Conservation (phyloP, 2,329 filamentous ascomycete species). For the Verticillium alfalfae region DNA sequence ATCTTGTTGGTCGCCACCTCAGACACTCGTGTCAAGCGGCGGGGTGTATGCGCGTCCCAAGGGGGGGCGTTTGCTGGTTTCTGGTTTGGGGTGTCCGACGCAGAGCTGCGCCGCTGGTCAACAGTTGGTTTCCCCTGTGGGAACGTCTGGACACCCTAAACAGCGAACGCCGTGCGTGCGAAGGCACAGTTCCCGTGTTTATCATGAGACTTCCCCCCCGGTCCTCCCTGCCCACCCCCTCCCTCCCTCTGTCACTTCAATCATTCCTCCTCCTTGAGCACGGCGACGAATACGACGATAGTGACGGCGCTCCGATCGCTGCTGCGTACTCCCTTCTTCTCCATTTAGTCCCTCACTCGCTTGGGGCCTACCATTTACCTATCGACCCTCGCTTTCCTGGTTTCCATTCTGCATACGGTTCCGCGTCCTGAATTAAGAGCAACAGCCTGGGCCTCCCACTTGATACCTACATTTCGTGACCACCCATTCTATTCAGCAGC, state of each 20-base stretch:
- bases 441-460: no score
- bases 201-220: not conserved
- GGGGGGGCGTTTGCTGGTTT: not conserved
- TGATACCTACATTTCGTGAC: not conserved
- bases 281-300: not conserved
- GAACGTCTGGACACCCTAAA: not conserved
- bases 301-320: not conserved
- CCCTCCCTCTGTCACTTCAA: not conserved
- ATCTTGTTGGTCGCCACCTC: not conserved
- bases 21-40: not conserved
- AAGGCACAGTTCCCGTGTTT: not conserved
- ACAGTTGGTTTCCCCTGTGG: not conserved
- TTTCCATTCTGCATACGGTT: no score
- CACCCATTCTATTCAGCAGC: not conserved
- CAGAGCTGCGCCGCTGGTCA: not conserved
- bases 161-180: not conserved
- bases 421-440: no score
- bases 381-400: no score
- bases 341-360: not conserved
- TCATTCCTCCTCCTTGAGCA: not conserved
- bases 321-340: not conserved
- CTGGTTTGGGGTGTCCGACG: not conserved
- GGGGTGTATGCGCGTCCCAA: not conserved
- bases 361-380: not conserved
- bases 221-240: not conserved